Conservation (phyloP, 805 yeast species). For the Candida anglica region DNA sequence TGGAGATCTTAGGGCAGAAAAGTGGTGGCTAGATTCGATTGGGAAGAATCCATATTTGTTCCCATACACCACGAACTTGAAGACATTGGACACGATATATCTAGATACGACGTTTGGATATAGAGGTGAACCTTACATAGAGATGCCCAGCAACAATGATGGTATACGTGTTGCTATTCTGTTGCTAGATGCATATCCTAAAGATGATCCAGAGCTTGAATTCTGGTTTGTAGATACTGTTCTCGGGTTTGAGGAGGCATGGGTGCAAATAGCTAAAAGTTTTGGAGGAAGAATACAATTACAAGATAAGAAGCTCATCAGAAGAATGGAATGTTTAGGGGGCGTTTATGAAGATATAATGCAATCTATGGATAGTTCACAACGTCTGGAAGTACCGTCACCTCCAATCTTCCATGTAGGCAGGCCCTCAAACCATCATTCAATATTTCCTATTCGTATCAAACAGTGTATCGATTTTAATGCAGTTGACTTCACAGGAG, state of each 20-base stretch:
- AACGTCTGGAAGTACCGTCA: no score
- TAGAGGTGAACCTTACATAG: slow-evolving; percentile 46
- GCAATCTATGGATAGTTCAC: neutral
- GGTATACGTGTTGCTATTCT: slow-evolving; percentile 35
- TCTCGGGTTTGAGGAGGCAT: slow-evolving; percentile 53
- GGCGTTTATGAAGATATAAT: slow-evolving; percentile 1
- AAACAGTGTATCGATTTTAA: slow-evolving; percentile 36
- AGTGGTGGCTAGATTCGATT: slow-evolving; percentile 42
- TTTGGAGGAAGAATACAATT: no score
- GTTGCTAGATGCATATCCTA: slow-evolving; percentile 40
- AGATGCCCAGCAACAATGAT: slow-evolving; percentile 35
- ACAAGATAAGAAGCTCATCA: no score
- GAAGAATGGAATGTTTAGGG: slow-evolving; percentile 8
- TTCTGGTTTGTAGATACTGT: slow-evolving; percentile 38
- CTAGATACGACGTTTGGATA: slow-evolving; percentile 52
- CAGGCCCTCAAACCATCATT: no score
- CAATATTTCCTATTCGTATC: slow-evolving; percentile 9
- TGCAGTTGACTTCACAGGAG: slow-evolving; percentile 27
- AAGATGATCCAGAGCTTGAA: slow-evolving; percentile 29
- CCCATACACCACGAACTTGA: slow-evolving; percentile 36
- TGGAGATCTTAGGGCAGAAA: slow-evolving; percentile 57
- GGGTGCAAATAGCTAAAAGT: slow-evolving; percentile 33
- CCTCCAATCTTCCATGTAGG: neutral
- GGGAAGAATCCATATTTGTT: slow-evolving; percentile 35
- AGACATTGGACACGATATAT: slow-evolving; percentile 41